phyloP scores from a whole-genome alignment of 768 basidiomycete species.

The Zangia roseola region DNA sequence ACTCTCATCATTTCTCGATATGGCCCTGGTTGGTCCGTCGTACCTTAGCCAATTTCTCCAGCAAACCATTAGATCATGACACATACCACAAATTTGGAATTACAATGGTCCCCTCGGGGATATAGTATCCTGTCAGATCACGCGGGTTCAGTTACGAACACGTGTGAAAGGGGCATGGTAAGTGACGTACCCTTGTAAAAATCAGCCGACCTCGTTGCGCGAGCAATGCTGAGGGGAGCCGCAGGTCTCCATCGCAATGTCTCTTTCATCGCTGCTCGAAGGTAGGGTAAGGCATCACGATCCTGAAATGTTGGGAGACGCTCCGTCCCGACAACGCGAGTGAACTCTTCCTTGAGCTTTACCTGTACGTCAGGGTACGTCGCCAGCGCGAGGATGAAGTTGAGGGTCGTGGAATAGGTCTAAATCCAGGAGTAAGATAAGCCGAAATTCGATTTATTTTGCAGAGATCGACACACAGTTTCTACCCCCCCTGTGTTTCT shows the following conservation, averaged over 20 bases:
- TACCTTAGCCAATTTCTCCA: background rate
- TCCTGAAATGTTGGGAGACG: conserved; percentile 40
- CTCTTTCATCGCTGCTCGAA: conserved; percentile 43
- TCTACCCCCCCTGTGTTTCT: conserved; percentile 3
- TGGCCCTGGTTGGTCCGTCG: conserved; percentile 7
- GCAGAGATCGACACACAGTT: background rate
- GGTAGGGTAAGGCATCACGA: conserved; percentile 46
- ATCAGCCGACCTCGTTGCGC: conserved; percentile 2
- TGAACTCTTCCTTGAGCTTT: conserved; percentile 55
- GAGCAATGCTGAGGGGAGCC: conserved; percentile 15
- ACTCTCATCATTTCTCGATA: conserved; percentile 15
- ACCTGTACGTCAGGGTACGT: conserved; percentile 43
- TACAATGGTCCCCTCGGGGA: conserved; percentile 9
- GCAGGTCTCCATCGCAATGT: conserved; percentile 7
- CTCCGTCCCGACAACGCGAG: conserved; percentile 42
- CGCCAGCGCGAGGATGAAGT: conserved; percentile 16
- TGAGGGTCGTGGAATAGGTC: conserved; percentile 19
- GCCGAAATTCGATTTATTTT: too few relatives aligned
- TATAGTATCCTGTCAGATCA: conserved; percentile 4
- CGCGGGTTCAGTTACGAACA: too few relatives aligned
- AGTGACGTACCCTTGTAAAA: conserved; percentile 5
- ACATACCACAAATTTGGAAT: conserved; percentile 16
- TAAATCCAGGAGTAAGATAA: background rate
- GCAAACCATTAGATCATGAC: background rate
- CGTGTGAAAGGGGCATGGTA: background rate